A percentile compares a stretch with the other conserved stretches of the same genome.
phyloP scores from a whole-genome alignment of 805 yeast species.

The Wickerhamiella hasegawae region DNA sequence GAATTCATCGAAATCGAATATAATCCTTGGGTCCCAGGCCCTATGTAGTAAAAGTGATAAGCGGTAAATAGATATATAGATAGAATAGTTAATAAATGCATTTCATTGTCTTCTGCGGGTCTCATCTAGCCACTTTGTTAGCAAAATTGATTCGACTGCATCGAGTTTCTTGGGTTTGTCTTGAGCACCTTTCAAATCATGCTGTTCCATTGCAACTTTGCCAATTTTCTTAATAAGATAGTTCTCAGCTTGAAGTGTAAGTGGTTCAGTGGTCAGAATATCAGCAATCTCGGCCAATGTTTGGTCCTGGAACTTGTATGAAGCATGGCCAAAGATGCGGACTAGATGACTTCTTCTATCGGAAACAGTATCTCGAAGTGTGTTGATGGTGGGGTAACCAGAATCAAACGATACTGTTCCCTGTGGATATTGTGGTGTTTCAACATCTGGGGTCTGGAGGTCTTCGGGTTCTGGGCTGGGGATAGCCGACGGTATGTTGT shows the following conservation, averaged over 20 bases:
- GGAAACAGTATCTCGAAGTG: not conserved
- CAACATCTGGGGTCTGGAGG: not conserved
- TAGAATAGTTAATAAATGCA: too few species aligned
- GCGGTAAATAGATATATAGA: too few species aligned
- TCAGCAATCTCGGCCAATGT: conserved; percentile 14
- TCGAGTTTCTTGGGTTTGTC: too few species aligned
- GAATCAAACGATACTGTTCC: too few species aligned
- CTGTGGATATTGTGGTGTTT: too few species aligned
- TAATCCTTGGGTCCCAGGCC: too few species aligned
- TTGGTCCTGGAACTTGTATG: conserved; percentile 15
- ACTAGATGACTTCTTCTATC: conserved; percentile 10
- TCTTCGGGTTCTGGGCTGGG: not conserved
- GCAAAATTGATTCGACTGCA: too few species aligned
- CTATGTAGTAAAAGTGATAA: too few species aligned
- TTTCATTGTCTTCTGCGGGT: too few species aligned
- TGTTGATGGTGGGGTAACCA: not conserved
- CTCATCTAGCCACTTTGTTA: too few species aligned
- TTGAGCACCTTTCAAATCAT: too few species aligned
- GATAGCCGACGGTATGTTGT: not conserved
- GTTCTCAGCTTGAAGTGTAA: conserved; percentile 13
- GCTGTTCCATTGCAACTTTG: conserved; percentile 7
- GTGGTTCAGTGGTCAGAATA: conserved; percentile 14
- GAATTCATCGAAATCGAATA: too few species aligned
- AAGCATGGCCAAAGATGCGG: conserved; percentile 14
- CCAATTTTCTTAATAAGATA: conserved; percentile 14